Evolutionary conservation across 208 protist genomes (phyloP).

Genomic region (Leptomonas pyrrhocoris): DNA sequence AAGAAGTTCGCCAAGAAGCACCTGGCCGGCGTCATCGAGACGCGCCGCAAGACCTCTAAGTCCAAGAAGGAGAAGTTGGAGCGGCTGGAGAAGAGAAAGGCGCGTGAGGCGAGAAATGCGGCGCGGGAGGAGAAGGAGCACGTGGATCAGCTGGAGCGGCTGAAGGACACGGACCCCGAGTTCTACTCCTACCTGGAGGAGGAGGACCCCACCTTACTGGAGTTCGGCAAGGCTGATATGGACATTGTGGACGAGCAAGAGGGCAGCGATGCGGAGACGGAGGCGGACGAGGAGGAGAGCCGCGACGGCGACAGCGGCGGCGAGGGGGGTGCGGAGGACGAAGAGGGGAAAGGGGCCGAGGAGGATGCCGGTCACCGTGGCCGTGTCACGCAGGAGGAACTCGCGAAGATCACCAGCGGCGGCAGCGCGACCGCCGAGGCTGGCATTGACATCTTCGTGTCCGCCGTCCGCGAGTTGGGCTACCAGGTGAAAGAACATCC

Average conservation of each 20-base stretch:
- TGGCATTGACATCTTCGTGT: slow-evolving; percentile 81
- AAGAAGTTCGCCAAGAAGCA: slow-evolving; percentile 94
- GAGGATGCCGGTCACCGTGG: slow-evolving; percentile 18
- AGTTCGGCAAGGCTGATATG: slow-evolving; percentile 87
- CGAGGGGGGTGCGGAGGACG: slow-evolving; percentile 36
- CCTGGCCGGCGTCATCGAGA: slow-evolving; percentile 88
- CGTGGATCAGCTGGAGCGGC: slow-evolving; percentile 83
- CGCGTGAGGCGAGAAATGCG: slow-evolving; percentile 65
- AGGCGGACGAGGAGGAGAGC: slow-evolving; percentile 70
- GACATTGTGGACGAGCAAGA: slow-evolving; percentile 72
- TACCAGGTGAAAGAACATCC: slow-evolving; percentile 77
- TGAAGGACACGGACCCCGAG: slow-evolving; percentile 90
- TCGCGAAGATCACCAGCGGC: slow-evolving; percentile 44
- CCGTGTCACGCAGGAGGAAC: slow-evolving; percentile 65
- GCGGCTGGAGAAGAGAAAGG: slow-evolving; percentile 77
- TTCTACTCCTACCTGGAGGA: slow-evolving; percentile 92
- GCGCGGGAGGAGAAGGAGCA: slow-evolving; percentile 87
- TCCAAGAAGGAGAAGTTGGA: slow-evolving; percentile 90
- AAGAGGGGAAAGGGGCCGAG: slow-evolving; percentile 38
- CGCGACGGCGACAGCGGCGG: slow-evolving; percentile 25
- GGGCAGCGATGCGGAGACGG: slow-evolving; percentile 78
- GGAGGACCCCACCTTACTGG: slow-evolving; percentile 85
- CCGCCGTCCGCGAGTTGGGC: slow-evolving; percentile 78
- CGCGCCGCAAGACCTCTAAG: slow-evolving; percentile 85
- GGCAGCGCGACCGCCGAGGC: slow-evolving; percentile 43